Conservation (phyloP, 2,329 filamentous ascomycete genomes). For the Pseudogymnoascus sp. region DNA sequence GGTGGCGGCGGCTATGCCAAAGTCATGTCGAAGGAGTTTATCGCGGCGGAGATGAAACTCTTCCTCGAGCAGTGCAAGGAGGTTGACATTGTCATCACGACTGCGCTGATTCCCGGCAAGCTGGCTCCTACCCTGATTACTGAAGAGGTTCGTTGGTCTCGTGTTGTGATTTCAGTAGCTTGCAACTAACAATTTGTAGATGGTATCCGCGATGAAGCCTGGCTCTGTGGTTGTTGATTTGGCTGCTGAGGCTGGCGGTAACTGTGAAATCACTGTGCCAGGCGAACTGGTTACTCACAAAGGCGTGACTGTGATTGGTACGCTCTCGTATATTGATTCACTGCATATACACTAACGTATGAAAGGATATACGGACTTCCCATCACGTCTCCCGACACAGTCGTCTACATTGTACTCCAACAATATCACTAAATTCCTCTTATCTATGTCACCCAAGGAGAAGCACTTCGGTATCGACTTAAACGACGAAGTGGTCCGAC, state of each 20-base stretch:
- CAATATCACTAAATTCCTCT: constrained; percentile 82
- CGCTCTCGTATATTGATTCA: constrained; percentile 20
- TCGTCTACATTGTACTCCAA: constrained; percentile 88
- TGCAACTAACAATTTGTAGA: constrained; percentile 42
- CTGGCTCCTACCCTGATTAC: constrained; percentile 80
- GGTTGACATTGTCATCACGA: constrained; percentile 89
- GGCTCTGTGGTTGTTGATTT: constrained; percentile 85
- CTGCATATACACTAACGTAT: constrained; percentile 21
- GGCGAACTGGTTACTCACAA: constrained; percentile 66
- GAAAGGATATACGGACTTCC: constrained; percentile 74
- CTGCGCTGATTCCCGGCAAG: constrained; percentile 80
- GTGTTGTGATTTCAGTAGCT: not conserved
- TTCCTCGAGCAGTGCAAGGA: constrained; percentile 83
- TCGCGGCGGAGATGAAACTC: constrained; percentile 86
- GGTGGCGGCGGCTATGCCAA: constrained; percentile 85
- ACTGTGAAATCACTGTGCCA: constrained; percentile 74
- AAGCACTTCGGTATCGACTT: constrained; percentile 77
- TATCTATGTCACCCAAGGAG: constrained; percentile 73
- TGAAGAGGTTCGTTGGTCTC: constrained; percentile 43
- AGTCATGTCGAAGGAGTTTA: constrained; percentile 90
- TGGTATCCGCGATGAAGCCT: constrained; percentile 64
- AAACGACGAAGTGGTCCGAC: constrained; percentile 77
- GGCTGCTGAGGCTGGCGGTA: constrained; percentile 80
- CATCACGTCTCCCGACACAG: constrained; percentile 79
- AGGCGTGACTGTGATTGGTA: constrained; percentile 78